These are phyloP conservation scores for Backusella macrospora DNA, from an alignment of 192 early-diverging fungal genomes.

Conservation along the genomic window DNA sequence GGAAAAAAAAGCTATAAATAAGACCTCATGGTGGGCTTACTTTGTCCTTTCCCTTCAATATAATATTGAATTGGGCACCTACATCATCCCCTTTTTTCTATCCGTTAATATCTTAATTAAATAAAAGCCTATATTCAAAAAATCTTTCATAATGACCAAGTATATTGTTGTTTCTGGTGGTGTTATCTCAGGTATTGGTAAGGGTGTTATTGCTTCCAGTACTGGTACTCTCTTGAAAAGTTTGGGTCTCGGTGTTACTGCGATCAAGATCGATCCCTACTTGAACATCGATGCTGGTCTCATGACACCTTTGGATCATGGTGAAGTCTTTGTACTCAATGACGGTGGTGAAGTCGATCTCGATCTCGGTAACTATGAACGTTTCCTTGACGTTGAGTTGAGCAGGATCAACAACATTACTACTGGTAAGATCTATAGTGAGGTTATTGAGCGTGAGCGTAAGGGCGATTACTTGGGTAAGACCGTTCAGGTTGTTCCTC, in stretches of 20 bases:
- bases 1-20: constrained; percentile 4
- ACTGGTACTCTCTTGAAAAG: constrained; percentile 95
- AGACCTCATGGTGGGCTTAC: neutral
- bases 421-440: constrained; percentile 96
- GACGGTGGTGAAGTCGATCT: constrained; percentile 99
- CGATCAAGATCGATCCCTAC: constrained; percentile 99
- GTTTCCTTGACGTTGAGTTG: constrained; percentile 92
- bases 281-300: constrained; percentile 99
- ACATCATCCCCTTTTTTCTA: constrained; percentile 12
- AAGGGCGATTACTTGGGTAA: constrained; percentile 97
- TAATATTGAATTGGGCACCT: constrained; percentile 23
- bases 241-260: constrained; percentile 88
- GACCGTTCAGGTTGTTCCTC: constrained; percentile 98
- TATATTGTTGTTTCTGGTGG: constrained; percentile 98
- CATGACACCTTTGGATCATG: constrained; percentile 96
- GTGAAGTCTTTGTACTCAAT: constrained; percentile 97
- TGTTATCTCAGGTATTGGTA: constrained; percentile 99
- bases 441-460: constrained; percentile 93
- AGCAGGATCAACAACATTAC: constrained; percentile 99
- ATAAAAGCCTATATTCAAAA: constrained; percentile 23
- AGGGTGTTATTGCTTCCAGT: constrained; percentile 98
- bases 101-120: neutral
- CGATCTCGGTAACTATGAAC: constrained; percentile 99
- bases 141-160: constrained; percentile 59
- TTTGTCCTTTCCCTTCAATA: constrained; percentile 19